A percentile compares a stretch with the other conserved stretches of the same genome.
Conservation (phyloP, 306 rosid genomes). For the Argentina anserina region DNA sequence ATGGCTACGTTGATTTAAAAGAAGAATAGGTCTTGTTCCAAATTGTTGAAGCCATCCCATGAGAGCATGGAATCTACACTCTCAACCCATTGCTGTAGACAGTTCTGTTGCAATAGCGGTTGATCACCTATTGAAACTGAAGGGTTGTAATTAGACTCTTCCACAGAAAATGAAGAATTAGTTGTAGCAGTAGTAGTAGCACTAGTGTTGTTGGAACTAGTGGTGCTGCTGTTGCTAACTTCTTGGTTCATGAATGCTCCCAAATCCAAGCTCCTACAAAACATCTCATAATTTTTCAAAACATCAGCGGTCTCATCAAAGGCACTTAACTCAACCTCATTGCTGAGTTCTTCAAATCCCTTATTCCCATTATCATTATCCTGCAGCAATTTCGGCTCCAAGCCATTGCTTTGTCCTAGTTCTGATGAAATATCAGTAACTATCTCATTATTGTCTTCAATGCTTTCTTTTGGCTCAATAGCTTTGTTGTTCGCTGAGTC, state of each 20-base stretch:
- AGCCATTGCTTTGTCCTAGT: slow-evolving; percentile 15
- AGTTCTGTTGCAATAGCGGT: slow-evolving; percentile 32
- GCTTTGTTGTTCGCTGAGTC: slow-evolving; percentile 60
- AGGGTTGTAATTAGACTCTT: slow-evolving; percentile 40
- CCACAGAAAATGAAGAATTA: slow-evolving; percentile 49
- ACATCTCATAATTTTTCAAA: slow-evolving; percentile 34
- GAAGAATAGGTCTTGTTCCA: slow-evolving; percentile 45
- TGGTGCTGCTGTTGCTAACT: slow-evolving; percentile 22
- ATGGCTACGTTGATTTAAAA: slow-evolving; percentile 24
- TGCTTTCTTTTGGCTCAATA: slow-evolving; percentile 27
- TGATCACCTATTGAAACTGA: slow-evolving; percentile 36
- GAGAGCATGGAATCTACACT: slow-evolving; percentile 48
- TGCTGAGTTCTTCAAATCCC: slow-evolving; percentile 11
- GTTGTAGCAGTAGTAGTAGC: slow-evolving; percentile 40
- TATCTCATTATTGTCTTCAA: slow-evolving; percentile 17
- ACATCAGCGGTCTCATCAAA: slow-evolving; percentile 39
- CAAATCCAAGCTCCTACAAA: slow-evolving; percentile 40
- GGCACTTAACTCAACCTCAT: slow-evolving; percentile 16
- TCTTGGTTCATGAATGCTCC: slow-evolving; percentile 48
- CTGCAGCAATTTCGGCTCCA: slow-evolving; percentile 23
- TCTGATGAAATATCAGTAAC: slow-evolving; percentile 12
- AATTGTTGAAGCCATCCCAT: slow-evolving; percentile 55
- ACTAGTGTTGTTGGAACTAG: slow-evolving; percentile 34
- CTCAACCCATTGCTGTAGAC: slow-evolving; percentile 48
- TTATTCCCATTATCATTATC: slow-evolving; percentile 6